phyloP scores from a whole-genome alignment of 129 eudicot species.

The Lactuca saligna region DNA sequence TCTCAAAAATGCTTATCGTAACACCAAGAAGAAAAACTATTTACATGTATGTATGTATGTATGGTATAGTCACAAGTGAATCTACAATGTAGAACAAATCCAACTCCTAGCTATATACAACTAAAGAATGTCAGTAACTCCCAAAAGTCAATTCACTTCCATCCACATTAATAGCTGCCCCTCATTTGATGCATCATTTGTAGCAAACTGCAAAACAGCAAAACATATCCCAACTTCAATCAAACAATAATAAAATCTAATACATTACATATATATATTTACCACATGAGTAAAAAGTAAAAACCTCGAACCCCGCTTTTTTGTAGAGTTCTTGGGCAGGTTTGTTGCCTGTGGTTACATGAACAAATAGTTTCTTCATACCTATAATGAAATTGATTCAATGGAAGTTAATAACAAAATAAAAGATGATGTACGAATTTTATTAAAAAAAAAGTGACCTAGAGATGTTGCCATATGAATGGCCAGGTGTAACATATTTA shows the following conservation, averaged over 20 bases:
- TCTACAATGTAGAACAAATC: slow-evolving; percentile 9
- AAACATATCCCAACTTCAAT: slow-evolving; percentile 1
- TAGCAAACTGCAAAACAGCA: slow-evolving; percentile 49
- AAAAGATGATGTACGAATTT: too few species aligned
- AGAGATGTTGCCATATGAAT: slow-evolving; percentile 48
- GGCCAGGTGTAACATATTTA: slow-evolving; percentile 71
- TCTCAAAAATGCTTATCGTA: background rate
- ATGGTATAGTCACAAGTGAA: slow-evolving; percentile 12
- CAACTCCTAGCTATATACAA: slow-evolving; percentile 3
- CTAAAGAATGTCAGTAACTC: slow-evolving; percentile 3
- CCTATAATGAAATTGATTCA: slow-evolving; percentile 24
- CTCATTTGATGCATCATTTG: slow-evolving; percentile 43
- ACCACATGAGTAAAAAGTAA: background rate
- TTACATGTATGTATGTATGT: background rate
- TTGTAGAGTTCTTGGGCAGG: slow-evolving; percentile 71
- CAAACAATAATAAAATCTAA: background rate
- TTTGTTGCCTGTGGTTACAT: slow-evolving; percentile 70
- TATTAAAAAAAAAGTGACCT: slow-evolving; percentile 35
- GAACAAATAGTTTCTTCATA: slow-evolving; percentile 75
- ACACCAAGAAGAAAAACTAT: background rate
- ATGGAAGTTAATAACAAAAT: too few species aligned
- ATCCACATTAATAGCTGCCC: slow-evolving; percentile 57
- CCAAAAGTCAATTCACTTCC: slow-evolving; percentile 33
- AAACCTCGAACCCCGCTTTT: slow-evolving; percentile 73
- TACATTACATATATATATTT: too few species aligned